Conservation (phyloP, 179 eudicot genomes). For the Patellifolia procumbens region DNA sequence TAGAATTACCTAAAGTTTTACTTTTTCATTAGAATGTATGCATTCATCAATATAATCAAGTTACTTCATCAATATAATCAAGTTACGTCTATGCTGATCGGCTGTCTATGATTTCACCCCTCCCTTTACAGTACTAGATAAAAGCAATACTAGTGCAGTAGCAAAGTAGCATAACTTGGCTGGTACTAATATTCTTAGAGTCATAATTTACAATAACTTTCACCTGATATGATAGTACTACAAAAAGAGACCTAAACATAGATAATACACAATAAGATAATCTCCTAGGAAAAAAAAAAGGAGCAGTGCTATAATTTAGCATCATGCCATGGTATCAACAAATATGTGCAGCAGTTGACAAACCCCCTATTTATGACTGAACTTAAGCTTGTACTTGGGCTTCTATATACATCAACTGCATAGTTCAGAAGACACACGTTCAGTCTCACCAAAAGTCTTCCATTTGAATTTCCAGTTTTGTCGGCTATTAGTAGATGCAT, state of each 20-base stretch:
- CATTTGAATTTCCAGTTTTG: background rate
- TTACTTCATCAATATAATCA: no score
- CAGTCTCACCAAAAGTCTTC: background rate
- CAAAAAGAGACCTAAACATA: background rate
- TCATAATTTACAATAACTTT: background rate
- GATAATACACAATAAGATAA: background rate
- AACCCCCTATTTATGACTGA: background rate
- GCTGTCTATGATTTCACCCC: background rate
- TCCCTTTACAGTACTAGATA: no score
- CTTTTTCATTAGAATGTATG: no score
- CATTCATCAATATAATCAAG: background rate
- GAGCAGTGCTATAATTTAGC: background rate
- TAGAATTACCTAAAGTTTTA: no score
- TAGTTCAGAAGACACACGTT: background rate
- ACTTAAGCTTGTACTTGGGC: slow-evolving; percentile 4
- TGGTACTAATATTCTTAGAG: background rate
- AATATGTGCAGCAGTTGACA: background rate
- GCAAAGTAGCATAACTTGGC: background rate
- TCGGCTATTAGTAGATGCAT: background rate
- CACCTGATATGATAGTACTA: background rate
- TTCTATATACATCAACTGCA: slow-evolving; percentile 10
- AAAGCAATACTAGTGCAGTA: background rate
- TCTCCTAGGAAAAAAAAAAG: background rate
- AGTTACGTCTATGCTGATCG: background rate
- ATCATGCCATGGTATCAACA: background rate